These are phyloP conservation scores for Alternaria sp. DNA, from an alignment of 2,329 filamentous ascomycete genomes.

Conservation along the genomic window DNA sequence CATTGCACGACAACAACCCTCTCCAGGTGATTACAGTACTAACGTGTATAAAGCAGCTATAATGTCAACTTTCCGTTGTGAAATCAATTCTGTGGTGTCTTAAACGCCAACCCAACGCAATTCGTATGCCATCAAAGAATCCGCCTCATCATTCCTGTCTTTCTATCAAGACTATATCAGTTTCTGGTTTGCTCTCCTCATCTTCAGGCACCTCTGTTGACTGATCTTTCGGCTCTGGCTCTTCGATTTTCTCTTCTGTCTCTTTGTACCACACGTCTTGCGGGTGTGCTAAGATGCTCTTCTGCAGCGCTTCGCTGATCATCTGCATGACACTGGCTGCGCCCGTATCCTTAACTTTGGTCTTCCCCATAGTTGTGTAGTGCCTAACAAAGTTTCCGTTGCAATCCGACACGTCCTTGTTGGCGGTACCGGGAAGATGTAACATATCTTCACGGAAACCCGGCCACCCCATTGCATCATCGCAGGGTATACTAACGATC, in stretches of 20 bases:
- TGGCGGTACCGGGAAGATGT: constrained; percentile 16
- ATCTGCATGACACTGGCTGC: constrained; percentile 26
- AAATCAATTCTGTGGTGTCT: background rate
- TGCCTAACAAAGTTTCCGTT: constrained; percentile 43
- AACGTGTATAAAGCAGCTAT: background rate
- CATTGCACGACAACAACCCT: background rate
- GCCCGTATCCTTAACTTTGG: constrained; percentile 20
- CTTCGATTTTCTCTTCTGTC: constrained; percentile 9
- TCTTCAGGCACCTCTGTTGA: constrained; percentile 4
- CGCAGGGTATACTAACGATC: constrained; percentile 44
- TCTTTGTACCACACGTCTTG: constrained; percentile 25
- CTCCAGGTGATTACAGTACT: background rate
- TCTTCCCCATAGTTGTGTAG: constrained; percentile 35
- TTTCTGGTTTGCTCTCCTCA: background rate
- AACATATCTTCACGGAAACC: constrained; percentile 30
- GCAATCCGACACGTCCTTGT: constrained; percentile 29
- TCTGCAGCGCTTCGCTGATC: constrained; percentile 24
- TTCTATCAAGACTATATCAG: constrained; percentile 1
- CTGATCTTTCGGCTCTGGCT: background rate
- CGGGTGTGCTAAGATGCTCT: constrained; percentile 13
- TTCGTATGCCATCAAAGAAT: background rate
- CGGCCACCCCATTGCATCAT: constrained; percentile 49
- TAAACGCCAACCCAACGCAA: background rate
- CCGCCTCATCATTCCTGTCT: background rate
- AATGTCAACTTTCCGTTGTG: background rate